Evolutionary conservation across 2,329 filamentous ascomycete genomes (phyloP).

Genomic region (Metarhizium anisopliae): DNA sequence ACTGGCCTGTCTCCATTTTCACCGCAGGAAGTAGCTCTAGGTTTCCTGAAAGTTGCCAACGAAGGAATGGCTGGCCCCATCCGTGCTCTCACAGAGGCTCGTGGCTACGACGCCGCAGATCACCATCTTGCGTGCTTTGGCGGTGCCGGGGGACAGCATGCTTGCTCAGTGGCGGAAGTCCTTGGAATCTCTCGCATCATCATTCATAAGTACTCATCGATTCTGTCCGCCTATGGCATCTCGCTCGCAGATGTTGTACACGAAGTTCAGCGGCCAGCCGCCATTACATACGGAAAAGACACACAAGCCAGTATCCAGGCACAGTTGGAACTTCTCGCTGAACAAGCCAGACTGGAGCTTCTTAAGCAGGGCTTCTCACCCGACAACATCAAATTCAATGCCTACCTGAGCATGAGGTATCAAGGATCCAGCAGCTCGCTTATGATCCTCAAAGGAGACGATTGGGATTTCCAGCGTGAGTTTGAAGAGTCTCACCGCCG

Average conservation of each 20-base stretch:
- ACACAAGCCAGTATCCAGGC: conserved; percentile 11
- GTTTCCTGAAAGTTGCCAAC: conserved; percentile 24
- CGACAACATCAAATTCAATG: conserved; percentile 30
- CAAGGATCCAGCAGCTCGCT: conserved; percentile 32
- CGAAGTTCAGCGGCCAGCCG: conserved; percentile 28
- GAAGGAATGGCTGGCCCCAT: conserved; percentile 26
- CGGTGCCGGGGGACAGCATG: conserved; percentile 32
- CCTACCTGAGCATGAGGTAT: conserved; percentile 34
- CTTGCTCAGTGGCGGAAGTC: conserved; percentile 29
- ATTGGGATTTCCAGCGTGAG: conserved; percentile 14
- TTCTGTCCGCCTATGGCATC: conserved; percentile 37
- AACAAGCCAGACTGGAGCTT: conserved; percentile 14
- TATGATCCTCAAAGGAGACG: conserved; percentile 21
- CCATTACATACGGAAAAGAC: conserved; percentile 16
- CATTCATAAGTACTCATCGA: conserved; percentile 34
- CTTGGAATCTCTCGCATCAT: conserved; percentile 32
- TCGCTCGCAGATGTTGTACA: conserved; percentile 34
- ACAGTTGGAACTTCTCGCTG: conserved; percentile 15
- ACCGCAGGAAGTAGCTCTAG: conserved; percentile 25
- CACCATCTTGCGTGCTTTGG: conserved; percentile 27
- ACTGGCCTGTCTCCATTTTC: conserved; percentile 18
- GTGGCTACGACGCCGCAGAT: conserved; percentile 22
- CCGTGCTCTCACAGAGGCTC: conserved; percentile 23
- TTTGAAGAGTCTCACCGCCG: conserved; percentile 55
- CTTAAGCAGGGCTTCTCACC: conserved; percentile 20